Evolutionary conservation across 805 yeast species (phyloP).

Genomic region (Candida berthetii): DNA sequence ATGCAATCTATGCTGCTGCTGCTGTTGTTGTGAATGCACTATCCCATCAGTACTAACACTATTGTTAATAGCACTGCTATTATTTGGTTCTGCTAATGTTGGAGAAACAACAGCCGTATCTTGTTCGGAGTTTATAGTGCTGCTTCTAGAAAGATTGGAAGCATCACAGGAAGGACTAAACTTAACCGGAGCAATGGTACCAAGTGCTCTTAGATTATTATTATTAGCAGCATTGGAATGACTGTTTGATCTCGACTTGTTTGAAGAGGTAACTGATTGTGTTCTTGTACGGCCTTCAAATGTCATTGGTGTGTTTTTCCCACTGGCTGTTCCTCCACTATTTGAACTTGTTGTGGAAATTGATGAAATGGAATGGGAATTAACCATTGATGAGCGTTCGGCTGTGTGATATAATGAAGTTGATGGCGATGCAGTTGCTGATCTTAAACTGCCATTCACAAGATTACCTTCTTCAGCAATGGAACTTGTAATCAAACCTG

Average conservation of each 20-base stretch:
- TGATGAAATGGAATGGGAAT: neutral
- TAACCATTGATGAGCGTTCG: neutral
- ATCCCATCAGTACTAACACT: too few relatives aligned
- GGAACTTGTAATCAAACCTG: conserved; percentile 7
- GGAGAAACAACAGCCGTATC: neutral
- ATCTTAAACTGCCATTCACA: neutral
- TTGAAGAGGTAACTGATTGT: neutral
- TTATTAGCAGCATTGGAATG: neutral
- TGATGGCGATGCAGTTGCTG: conserved; percentile 3
- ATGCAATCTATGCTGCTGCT: neutral
- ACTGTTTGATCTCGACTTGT: neutral
- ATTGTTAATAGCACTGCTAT: too few relatives aligned
- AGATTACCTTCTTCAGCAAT: conserved; percentile 11
- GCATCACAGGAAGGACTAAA: neutral
- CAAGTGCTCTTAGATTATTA: neutral
- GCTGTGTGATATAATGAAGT: conserved; percentile 7
- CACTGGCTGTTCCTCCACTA: too few relatives aligned
- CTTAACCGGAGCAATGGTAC: neutral
- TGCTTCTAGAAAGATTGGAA: neutral
- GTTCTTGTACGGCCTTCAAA: neutral
- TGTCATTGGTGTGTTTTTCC: neutral
- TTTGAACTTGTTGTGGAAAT: neutral
- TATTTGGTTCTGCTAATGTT: neutral
- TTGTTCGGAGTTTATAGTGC: neutral
- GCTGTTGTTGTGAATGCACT: too few relatives aligned